These are phyloP conservation scores for Diaporthe citri DNA, from an alignment of 2,329 filamentous ascomycete species.

Conservation along the genomic window DNA sequence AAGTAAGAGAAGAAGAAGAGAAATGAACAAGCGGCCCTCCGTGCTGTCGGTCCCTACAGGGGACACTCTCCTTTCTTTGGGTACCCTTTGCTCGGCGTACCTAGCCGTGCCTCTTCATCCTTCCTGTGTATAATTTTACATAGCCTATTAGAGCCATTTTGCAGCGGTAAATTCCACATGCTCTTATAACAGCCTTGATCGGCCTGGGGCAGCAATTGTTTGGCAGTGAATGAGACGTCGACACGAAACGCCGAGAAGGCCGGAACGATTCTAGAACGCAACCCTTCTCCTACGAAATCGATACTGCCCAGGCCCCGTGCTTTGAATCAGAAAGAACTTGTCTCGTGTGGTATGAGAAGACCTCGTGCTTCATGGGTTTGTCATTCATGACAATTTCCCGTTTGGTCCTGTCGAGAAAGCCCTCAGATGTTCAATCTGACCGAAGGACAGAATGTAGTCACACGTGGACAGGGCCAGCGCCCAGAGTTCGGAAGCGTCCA, in stretches of 20 bases:
- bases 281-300: not conserved
- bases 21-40: not conserved
- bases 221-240: not conserved
- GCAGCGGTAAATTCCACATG: not conserved
- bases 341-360: constrained; percentile 8
- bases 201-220: not conserved
- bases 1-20: not conserved
- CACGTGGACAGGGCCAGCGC: not conserved
- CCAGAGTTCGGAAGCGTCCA: not conserved
- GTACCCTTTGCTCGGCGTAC: not conserved
- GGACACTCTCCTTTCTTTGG: not conserved
- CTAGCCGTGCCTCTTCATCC: too few species aligned
- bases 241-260: constrained; percentile 8
- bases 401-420: not conserved
- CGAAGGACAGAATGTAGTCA: not conserved
- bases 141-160: not conserved
- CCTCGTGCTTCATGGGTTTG: not conserved
- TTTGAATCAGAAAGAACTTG: not conserved
- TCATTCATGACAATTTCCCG: not conserved
- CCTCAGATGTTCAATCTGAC: not conserved
- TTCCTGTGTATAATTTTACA: not conserved
- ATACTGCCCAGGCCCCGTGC: not conserved
- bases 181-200: not conserved
- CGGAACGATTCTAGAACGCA: constrained; percentile 10
- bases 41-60: not conserved